A percentile compares a stretch with the other conserved stretches of the same genome.
phyloP scores from a whole-genome alignment of 2,329 filamentous ascomycete species.

The Calonectria montana region DNA sequence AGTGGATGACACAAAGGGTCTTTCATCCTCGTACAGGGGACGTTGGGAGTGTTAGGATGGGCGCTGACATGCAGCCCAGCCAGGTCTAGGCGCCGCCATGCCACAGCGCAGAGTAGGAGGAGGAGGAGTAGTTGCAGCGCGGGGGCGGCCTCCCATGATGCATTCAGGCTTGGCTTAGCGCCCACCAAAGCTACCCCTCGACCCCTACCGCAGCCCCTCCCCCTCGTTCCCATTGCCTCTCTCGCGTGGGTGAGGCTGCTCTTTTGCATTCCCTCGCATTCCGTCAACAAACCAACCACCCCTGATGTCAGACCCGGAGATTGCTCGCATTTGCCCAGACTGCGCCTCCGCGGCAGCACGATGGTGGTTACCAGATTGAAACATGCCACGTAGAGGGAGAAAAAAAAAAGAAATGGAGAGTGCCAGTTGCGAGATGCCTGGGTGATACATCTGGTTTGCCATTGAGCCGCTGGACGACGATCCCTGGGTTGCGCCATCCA shows the following conservation, averaged over 20 bases:
- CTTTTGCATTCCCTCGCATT: neutral
- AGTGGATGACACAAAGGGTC: neutral
- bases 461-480: neutral
- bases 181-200: neutral
- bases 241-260: neutral
- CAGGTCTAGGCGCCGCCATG: neutral
- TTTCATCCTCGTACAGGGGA: neutral
- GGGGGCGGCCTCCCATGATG: slow-evolving; percentile 18
- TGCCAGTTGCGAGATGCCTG: neutral
- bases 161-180: neutral
- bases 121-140: neutral
- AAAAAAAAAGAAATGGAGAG: neutral
- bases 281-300: neutral
- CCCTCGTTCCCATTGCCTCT: neutral
- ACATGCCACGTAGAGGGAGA: slow-evolving; percentile 12
- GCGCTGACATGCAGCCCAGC: slow-evolving; percentile 1
- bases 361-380: neutral
- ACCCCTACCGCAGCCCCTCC: slow-evolving; percentile 10
- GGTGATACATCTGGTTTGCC: neutral
- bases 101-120: neutral
- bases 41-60: neutral
- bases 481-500: neutral
- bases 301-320: slow-evolving; percentile 4
- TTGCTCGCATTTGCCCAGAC: slow-evolving; percentile 15
- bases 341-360: slow-evolving; percentile 9